phyloP scores from a whole-genome alignment of 306 rosid genomes.

The Phaseolus lunatus region DNA sequence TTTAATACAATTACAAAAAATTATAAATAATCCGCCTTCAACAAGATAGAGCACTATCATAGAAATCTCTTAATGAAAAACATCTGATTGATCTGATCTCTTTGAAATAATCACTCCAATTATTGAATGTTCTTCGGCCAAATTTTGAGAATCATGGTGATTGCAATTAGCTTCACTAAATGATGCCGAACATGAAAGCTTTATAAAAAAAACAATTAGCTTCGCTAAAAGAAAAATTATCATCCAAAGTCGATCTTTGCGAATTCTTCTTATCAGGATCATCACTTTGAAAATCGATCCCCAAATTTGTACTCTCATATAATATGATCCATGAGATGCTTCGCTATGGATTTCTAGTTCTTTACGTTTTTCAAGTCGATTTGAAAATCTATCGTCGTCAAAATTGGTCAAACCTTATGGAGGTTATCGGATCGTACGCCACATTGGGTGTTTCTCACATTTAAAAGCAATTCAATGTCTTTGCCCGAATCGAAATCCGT shows the following conservation, averaged over 20 bases:
- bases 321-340: slow-evolving; percentile 26
- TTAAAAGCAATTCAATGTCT: background rate
- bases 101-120: background rate
- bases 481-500: slow-evolving; percentile 20
- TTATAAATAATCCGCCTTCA: slow-evolving; percentile 5
- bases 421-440: background rate
- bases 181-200: too few species aligned
- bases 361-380: slow-evolving; percentile 32
- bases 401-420: slow-evolving; percentile 14
- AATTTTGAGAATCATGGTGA: background rate
- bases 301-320: slow-evolving; percentile 31
- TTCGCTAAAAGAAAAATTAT: slow-evolving; percentile 33
- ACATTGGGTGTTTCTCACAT: background rate
- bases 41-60: background rate
- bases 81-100: slow-evolving; percentile 7
- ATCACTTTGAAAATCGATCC: background rate
- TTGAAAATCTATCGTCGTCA: slow-evolving; percentile 6
- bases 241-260: slow-evolving; percentile 13
- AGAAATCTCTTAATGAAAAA: slow-evolving; percentile 34
- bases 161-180: slow-evolving; percentile 18
- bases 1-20: background rate
- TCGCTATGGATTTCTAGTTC: slow-evolving; percentile 15
- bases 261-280: slow-evolving; percentile 15
- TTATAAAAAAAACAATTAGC: too few species aligned
- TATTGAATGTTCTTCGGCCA: slow-evolving; percentile 9